Conservation (phyloP, 2,329 filamentous ascomycete species). For the Daldinia sp. region DNA sequence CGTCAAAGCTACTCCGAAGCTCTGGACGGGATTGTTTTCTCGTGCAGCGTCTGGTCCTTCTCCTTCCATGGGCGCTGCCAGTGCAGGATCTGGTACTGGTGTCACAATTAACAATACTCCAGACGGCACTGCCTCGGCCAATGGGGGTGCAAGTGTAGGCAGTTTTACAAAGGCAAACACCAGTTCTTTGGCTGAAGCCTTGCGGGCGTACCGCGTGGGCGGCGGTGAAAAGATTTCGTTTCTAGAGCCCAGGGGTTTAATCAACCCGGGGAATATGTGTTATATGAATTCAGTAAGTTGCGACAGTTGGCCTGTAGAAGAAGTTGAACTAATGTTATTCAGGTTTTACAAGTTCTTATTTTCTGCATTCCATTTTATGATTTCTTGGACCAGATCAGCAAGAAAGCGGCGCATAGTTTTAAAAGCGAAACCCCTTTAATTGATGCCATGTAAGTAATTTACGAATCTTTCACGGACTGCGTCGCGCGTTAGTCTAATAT, state of each 20-base stretch:
- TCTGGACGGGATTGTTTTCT: slow-evolving; percentile 56
- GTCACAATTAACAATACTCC: slow-evolving; percentile 44
- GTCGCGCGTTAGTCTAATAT: slow-evolving; percentile 15
- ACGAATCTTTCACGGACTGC: background rate
- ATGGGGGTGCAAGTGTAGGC: slow-evolving; percentile 47
- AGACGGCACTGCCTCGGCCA: slow-evolving; percentile 41
- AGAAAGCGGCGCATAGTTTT: slow-evolving; percentile 88
- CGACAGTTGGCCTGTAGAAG: background rate
- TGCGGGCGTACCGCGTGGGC: slow-evolving; percentile 78
- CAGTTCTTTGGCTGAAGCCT: slow-evolving; percentile 67
- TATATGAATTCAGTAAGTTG: slow-evolving; percentile 98
- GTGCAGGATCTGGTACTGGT: slow-evolving; percentile 42
- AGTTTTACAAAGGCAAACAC: slow-evolving; percentile 60
- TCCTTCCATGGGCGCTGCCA: slow-evolving; percentile 46
- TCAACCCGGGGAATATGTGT: slow-evolving; percentile 99
- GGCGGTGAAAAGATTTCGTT: slow-evolving; percentile 78
- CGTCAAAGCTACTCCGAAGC: slow-evolving; percentile 53
- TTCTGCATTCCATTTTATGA: slow-evolving; percentile 96
- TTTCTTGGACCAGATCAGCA: slow-evolving; percentile 88
- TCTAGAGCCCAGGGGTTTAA: slow-evolving; percentile 89
- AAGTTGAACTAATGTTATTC: slow-evolving; percentile 47
- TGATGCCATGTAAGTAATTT: slow-evolving; percentile 84
- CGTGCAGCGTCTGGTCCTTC: slow-evolving; percentile 44
- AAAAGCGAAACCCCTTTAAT: slow-evolving; percentile 94
- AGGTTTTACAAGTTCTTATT: slow-evolving; percentile 95